phyloP scores from a whole-genome alignment of 306 rosid species.

The Cicer cuneatum region DNA sequence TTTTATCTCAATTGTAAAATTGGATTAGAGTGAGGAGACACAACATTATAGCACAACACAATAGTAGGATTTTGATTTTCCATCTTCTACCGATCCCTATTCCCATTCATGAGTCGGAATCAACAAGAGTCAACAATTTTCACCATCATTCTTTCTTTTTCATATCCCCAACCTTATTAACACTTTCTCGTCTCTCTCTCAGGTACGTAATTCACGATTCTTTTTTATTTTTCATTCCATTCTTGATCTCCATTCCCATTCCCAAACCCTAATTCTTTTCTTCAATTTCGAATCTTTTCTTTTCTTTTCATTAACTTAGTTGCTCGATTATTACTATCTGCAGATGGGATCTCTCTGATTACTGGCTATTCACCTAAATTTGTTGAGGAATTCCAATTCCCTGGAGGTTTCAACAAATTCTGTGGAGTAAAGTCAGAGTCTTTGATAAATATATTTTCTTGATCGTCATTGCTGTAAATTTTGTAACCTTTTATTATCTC shows the following conservation, averaged over 20 bases:
- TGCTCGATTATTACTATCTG: constrained; percentile 14
- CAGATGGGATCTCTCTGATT: constrained; percentile 37
- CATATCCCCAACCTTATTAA: constrained; percentile 11
- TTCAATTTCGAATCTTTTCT: constrained; percentile 25
- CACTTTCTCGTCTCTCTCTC: constrained; percentile 38
- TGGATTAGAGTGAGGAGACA: not conserved
- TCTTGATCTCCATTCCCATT: constrained; percentile 40
- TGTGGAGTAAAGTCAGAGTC: constrained; percentile 43
- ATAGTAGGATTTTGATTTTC: too few relatives aligned
- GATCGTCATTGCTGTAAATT: constrained; percentile 42
- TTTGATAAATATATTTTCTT: constrained; percentile 36
- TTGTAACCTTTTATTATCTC: constrained; percentile 10
- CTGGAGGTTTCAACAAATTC: constrained; percentile 42
- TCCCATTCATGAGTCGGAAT: constrained; percentile 10
- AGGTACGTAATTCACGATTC: constrained; percentile 52
- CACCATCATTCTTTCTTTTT: constrained; percentile 23
- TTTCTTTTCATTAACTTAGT: not conserved
- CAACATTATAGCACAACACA: not conserved
- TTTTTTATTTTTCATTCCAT: constrained; percentile 3
- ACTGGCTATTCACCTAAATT: constrained; percentile 4
- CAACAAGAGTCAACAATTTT: constrained; percentile 46
- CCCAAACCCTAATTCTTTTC: constrained; percentile 58
- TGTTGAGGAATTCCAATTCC: constrained; percentile 16
- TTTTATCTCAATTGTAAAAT: not conserved
- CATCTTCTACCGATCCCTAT: constrained; percentile 26